A percentile compares a stretch with the other conserved stretches of the same genome.
Evolutionary conservation across 352 stramenopile genomes (phyloP).

Genomic region (Blastocystis sp.): DNA sequence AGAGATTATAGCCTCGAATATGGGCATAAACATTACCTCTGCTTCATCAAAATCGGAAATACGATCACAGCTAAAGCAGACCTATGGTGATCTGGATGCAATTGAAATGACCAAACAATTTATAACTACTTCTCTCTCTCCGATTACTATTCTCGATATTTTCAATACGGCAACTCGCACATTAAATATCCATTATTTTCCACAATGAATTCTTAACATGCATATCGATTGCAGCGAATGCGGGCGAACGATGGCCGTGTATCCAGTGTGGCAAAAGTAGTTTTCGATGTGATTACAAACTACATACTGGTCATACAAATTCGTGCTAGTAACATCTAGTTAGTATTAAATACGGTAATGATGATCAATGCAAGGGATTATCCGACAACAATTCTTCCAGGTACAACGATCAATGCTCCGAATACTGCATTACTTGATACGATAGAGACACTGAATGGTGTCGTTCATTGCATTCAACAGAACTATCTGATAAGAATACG

Average conservation of each 20-base stretch:
- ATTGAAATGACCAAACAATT: background rate
- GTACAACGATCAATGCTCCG: background rate
- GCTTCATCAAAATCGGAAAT: constrained; percentile 10
- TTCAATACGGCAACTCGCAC: background rate
- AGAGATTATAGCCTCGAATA: background rate
- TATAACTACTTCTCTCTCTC: background rate
- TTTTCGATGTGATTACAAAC: constrained; percentile 21
- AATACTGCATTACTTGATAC: background rate
- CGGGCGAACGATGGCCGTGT: background rate
- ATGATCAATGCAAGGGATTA: background rate
- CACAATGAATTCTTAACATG: background rate
- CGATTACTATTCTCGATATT: constrained; percentile 8
- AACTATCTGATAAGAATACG: constrained; percentile 50
- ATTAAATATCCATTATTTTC: constrained; percentile 3
- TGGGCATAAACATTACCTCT: background rate
- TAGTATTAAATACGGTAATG: background rate
- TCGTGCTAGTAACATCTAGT: background rate
- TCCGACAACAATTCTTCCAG: background rate
- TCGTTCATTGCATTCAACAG: constrained; percentile 54
- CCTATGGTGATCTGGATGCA: background rate
- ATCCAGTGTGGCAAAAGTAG: background rate
- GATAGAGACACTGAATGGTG: constrained; percentile 38
- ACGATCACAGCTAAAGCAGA: background rate
- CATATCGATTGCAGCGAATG: constrained; percentile 9
- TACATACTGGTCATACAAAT: background rate